Evolutionary conservation across 169 alveolate species (phyloP), one percentile per base, ranked within the genome.

Genomic region (Plasmodium knowlesi): DNA sequence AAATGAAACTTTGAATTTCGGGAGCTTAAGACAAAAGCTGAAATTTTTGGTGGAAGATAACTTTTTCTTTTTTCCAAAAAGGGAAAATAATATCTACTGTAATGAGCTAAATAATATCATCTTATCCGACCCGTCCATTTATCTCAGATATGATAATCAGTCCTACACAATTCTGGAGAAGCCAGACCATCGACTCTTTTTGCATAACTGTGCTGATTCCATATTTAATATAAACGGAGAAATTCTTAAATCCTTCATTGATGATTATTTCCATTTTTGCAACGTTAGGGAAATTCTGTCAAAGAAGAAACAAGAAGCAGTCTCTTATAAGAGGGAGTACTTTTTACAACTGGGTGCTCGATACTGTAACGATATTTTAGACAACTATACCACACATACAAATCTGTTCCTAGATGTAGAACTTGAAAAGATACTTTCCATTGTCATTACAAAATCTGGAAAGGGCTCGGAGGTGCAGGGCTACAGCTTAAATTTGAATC

Each of bases 401-500:
- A 89, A 81, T 10, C 39, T 89, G 19, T 80, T 89, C 54, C 16
- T 89, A 8, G 94, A 89, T 89, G 83, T 81, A 22, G 82, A 89
- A 81, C 76, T 89, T 41, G 94, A 89, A 80, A 89, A 89, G 50
- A 41, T 41, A 34, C 72, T 89, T 41, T 89, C 94, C 32, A 57
- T 89, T 80, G 79, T 89, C 54, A 89, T 89, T 79, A 89, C 94
- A 12, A 89, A 89, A 57, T 89, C 94, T 39, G 94, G 94, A 80
- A 79, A 89, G 67, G 73, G 30, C 6, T 39, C 94, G 30, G 94
- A 89, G 72, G 83, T 89, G 72, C 94, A 89, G 39, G 94, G 94
- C 25, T 89, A 89, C 70, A 78, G 94, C 39, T 67, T 89, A 67
- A 61, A 57, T 70, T 34, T 89, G 12, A 80, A 89, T 34, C 94